Evolutionary conservation across 2,329 filamentous ascomycete species (phyloP), one percentile per base, ranked within the genome.

Genomic region (Clarireedia hainanense): DNA sequence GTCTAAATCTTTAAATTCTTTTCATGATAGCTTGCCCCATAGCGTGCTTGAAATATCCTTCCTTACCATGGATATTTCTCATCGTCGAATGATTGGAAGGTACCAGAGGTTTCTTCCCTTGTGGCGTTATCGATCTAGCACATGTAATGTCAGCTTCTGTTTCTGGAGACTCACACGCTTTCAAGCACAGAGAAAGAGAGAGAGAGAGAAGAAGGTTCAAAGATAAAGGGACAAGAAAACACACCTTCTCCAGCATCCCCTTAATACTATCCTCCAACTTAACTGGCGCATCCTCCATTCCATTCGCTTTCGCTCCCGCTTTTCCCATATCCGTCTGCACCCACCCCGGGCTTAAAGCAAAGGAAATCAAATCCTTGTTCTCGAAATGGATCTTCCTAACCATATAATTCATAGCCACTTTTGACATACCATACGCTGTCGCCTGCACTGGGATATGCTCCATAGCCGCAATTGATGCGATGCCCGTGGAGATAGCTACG

Each of bases 391-490:
- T 63, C 53, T 69, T 68, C 6, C 61, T 55, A 5, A 64, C 62
- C 45, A 70, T 50, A 36, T 60, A 72, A 47, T 72, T 69, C 39
- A 69, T 48, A 7, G 57, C 60, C 2, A 52, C 56, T 63, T 79
- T 79, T 48, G 68, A 69, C 0, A 72, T 60, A 0, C 71, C 76
- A 47, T 80, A 78, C 1, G 68, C 65, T 2, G 70, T 61, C 24
- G 56, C 57, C 0, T 61, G 63, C 1, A 59, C 30, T 1, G 52
- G 58, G 7, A 56, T 14, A 1, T 59, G 40, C 7, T 50, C 43
- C 49, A 64, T 57, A 5, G 40, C 17, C 1, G 40, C 55, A 10
- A 67, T 60, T 15, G 58, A 60, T 0, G 59, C 63, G 20, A 63
- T 20, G 10, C 5, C 66, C 0, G 59, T 57, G 2, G 69, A 71